These are phyloP conservation scores for Cruciata laevipes DNA, from an alignment of 257 asterid genomes.

Conservation along the genomic window DNA sequence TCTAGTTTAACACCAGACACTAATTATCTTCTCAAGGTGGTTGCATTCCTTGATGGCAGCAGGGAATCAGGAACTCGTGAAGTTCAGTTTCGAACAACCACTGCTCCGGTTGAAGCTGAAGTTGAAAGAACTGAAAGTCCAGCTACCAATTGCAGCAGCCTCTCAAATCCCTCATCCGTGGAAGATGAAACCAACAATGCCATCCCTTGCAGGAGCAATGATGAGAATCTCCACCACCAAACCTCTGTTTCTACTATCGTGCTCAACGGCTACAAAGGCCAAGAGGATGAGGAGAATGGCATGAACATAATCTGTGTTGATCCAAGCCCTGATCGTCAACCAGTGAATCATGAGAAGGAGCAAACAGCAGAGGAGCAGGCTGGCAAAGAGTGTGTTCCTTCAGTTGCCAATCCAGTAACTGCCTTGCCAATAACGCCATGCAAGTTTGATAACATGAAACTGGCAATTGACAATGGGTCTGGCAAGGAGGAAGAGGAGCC, in stretches of 20 bases:
- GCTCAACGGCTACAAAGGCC: conserved; percentile 16
- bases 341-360: conserved; percentile 22
- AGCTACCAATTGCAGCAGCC: conserved; percentile 67
- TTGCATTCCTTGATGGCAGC: conserved; percentile 33
- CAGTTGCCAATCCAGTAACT: conserved; percentile 25
- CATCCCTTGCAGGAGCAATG: conserved; percentile 40
- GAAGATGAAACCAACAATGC: conserved; percentile 69
- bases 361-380: conserved; percentile 33
- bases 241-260: conserved; percentile 27
- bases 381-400: conserved; percentile 42
- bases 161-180: conserved; percentile 81
- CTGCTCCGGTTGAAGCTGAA: conserved; percentile 30
- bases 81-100: conserved; percentile 37
- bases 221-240: conserved; percentile 30
- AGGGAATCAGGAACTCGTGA: conserved; percentile 41
- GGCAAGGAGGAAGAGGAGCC: conserved; percentile 56
- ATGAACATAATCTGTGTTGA: conserved; percentile 23
- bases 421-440: conserved; percentile 57
- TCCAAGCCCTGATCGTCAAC: conserved; percentile 12
- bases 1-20: conserved; percentile 53
- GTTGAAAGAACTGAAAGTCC: conserved; percentile 57
- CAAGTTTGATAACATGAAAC: conserved; percentile 40
- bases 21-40: conserved; percentile 50
- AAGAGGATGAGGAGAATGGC: conserved; percentile 36
- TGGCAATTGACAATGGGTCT: conserved; percentile 22